Base-by-base conservation (phyloP, 164 flowering plant genomes). In the Litsea cubeba region DNA sequence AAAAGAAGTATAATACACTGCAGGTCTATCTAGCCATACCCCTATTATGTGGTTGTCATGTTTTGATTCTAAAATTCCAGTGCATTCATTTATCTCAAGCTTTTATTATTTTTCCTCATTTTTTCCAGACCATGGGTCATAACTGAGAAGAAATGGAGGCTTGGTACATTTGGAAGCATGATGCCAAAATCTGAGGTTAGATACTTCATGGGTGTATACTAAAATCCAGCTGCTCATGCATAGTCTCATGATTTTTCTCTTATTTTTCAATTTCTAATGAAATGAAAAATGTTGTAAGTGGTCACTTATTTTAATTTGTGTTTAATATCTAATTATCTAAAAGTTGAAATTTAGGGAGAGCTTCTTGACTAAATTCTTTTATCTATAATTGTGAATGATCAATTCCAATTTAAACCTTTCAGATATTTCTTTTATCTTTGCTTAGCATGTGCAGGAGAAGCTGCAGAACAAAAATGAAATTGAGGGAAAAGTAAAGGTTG, bases 71-170 rank as follows among this genome's bases (percentile, higher is more conserved):
- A 18, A 28, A 66, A 28, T 40, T 50, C 6, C 0, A 66, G 32
- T 30, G 46, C 46, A 40, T 40, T 40, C 46, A 40, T 40, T 40
- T 40, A 40, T 40, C 46, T 40, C 46, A 40, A 40, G 46, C 46
- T 40, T 28, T 65, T 10, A 1, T 66, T 63, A 11, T 66, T 20
- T 66, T 66, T 66, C 12, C 12, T 17, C 7, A 0, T 14, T 66
- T 6, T 66, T 49, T 75, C 72, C 83, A 87, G 87, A 81, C 88
- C 90, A n/a, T 85, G 85, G 88, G 78, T 84, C 50, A 71, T 82
- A 14, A 50, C 76, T 50, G 84, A 76, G 28, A 80, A 60, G 49
- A 12, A 71, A 1, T 18, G 62, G 54, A 70, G 72, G 70, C 65
- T 14, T 26, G 76, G 75, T 23, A 49, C 76, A 7, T 69, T 73